Conservation (phyloP, 106 monocot genomes). For the Cymbidium sinense region DNA sequence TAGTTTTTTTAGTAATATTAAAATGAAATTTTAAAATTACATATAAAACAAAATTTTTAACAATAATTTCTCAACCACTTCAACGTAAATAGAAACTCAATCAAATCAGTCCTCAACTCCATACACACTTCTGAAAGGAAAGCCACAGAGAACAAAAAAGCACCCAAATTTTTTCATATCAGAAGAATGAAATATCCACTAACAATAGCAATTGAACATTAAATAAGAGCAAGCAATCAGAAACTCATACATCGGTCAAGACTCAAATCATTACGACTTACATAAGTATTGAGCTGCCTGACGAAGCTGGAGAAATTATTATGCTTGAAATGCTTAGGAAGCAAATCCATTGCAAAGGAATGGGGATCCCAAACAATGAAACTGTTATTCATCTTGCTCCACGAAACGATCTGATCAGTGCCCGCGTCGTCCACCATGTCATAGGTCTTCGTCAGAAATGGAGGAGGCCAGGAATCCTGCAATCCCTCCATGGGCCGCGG, state of each 20-base stretch:
- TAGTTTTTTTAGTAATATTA: no score
- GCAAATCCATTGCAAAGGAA: conserved; percentile 22
- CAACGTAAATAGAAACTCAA: no score
- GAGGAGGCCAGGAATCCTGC: conserved; percentile 41
- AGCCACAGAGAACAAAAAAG: no score
- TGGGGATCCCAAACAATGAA: conserved; percentile 46
- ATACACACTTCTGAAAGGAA: no score
- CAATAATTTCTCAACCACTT: no score
- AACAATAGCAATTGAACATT: background rate
- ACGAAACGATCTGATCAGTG: conserved; percentile 33
- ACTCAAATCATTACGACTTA: conserved; percentile 15
- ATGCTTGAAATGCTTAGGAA: conserved; percentile 58
- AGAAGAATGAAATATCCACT: background rate
- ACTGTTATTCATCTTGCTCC: conserved; percentile 34
- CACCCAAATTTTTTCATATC: background rate
- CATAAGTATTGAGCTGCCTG: conserved; percentile 67
- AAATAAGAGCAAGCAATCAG: background rate
- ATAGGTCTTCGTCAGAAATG: conserved; percentile 45
- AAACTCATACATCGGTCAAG: background rate
- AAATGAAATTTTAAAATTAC: no score
- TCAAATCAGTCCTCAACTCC: no score
- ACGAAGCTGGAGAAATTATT: conserved; percentile 65
- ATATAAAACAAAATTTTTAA: no score
- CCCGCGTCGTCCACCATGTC: conserved; percentile 36
- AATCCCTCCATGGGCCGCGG: conserved; percentile 44